These are phyloP conservation scores for Lachnellula hyalina DNA, from an alignment of 2,329 filamentous ascomycete species.

Conservation along the genomic window DNA sequence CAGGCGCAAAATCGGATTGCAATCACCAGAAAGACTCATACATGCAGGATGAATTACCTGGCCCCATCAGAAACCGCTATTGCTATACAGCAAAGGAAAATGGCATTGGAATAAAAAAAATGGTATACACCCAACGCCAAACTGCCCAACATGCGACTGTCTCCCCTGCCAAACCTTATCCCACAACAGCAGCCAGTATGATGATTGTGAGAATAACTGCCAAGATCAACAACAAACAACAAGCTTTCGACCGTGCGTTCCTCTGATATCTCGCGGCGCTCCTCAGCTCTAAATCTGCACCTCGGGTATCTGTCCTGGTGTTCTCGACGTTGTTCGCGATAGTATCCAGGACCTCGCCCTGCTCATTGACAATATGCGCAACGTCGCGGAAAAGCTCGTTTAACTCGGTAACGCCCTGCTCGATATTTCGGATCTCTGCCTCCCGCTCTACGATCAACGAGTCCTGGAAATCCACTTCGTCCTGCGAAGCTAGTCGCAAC, in stretches of 20 bases:
- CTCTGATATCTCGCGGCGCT: conserved; percentile 90
- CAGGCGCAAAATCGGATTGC: background rate
- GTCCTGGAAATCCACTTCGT: conserved; percentile 97
- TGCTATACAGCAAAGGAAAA: background rate
- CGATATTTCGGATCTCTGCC: conserved; percentile 94
- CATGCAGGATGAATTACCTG: background rate
- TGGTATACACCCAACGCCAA: background rate
- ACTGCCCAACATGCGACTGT: background rate
- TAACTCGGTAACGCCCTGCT: conserved; percentile 89
- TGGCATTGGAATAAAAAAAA: background rate
- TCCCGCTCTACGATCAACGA: conserved; percentile 93
- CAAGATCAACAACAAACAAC: conserved; percentile 83
- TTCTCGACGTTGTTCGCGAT: conserved; percentile 86
- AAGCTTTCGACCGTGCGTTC: conserved; percentile 90
- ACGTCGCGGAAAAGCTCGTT: conserved; percentile 97
- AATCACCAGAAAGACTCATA: background rate
- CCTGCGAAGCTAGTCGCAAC: conserved; percentile 77
- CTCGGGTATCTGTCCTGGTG: conserved; percentile 73
- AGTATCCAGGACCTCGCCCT: conserved; percentile 81
- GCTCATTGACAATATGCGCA: conserved; percentile 93
- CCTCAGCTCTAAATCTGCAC: conserved; percentile 79
- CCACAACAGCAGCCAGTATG: conserved; percentile 76
- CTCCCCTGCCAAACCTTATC: conserved; percentile 37
- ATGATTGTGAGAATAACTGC: conserved; percentile 86
- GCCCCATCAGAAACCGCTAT: background rate